phyloP scores from a whole-genome alignment of 257 asterid genomes.

The Henckelia pumila region DNA sequence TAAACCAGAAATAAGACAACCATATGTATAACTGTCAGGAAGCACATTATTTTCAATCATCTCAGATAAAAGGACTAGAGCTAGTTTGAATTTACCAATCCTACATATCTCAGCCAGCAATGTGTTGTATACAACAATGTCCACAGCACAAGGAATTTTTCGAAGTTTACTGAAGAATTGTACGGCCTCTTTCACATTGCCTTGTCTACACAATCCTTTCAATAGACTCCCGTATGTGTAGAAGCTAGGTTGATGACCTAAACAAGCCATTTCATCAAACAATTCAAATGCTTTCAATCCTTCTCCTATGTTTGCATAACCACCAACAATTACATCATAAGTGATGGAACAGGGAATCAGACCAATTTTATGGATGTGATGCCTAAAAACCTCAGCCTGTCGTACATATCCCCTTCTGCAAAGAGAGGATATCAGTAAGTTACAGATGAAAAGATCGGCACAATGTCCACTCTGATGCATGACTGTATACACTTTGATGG shows the following conservation, averaged over 20 bases:
- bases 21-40: slow-evolving; percentile 64
- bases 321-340: slow-evolving; percentile 61
- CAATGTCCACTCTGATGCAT: slow-evolving; percentile 53
- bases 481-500: slow-evolving; percentile 42
- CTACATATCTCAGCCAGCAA: slow-evolving; percentile 56
- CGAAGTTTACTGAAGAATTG: slow-evolving; percentile 51
- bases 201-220: slow-evolving; percentile 75
- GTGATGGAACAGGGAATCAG: slow-evolving; percentile 53
- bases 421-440: slow-evolving; percentile 60
- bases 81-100: slow-evolving; percentile 44
- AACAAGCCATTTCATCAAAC: slow-evolving; percentile 60
- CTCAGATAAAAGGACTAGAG: slow-evolving; percentile 48
- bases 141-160: slow-evolving; percentile 38
- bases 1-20: slow-evolving; percentile 55
- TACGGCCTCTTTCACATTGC: slow-evolving; percentile 49
- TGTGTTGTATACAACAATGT: slow-evolving; percentile 56
- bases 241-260: slow-evolving; percentile 58
- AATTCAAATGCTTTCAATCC: slow-evolving; percentile 54
- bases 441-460: slow-evolving; percentile 52
- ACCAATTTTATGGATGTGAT: slow-evolving; percentile 48
- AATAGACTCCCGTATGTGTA: slow-evolving; percentile 64
- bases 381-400: slow-evolving; percentile 71
- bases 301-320: slow-evolving; percentile 55
- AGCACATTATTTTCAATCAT: slow-evolving; percentile 55
- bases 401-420: slow-evolving; percentile 52